These are phyloP conservation scores for Epichloe scottii DNA, from an alignment of 2,329 filamentous ascomycete species.

Conservation along the genomic window DNA sequence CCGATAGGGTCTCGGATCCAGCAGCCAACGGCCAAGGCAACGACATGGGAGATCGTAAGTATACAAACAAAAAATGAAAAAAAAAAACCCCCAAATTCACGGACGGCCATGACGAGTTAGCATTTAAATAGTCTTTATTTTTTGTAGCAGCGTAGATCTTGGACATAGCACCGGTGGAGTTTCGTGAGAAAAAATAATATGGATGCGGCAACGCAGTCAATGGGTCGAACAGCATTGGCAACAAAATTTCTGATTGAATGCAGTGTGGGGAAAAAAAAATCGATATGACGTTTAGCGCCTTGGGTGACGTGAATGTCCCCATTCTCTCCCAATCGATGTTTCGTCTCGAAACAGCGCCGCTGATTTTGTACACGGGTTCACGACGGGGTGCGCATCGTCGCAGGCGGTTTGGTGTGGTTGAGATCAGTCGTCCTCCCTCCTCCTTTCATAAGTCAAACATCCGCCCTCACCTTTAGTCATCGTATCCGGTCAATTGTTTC, in stretches of 20 bases:
- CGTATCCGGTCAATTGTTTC: constrained; percentile 48
- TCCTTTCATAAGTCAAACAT: not conserved
- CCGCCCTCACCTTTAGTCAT: constrained; percentile 32
- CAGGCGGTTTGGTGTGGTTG: not conserved
- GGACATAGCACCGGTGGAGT: not conserved
- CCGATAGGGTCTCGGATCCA: constrained; percentile 31
- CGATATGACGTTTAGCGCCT: not conserved
- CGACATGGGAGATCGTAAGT: not conserved
- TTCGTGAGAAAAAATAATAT: not conserved
- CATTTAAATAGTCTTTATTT: not conserved
- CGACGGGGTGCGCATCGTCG: not conserved
- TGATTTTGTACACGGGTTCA: constrained; percentile 6
- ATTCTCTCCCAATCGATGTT: not conserved
- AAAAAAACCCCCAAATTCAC: not conserved
- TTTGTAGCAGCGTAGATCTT: not conserved
- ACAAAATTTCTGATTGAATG: not conserved
- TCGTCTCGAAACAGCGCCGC: constrained; percentile 1
- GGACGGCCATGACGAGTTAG: not conserved
- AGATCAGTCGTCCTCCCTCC: not conserved
- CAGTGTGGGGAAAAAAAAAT: not conserved
- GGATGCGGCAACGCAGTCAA: not conserved
- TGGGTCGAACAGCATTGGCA: not conserved
- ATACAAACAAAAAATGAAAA: not conserved
- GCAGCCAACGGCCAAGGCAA: not conserved
- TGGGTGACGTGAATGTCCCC: not conserved